Evolutionary conservation across 306 rosid genomes (phyloP).

Genomic region (Cotoneaster glaucophyllus): DNA sequence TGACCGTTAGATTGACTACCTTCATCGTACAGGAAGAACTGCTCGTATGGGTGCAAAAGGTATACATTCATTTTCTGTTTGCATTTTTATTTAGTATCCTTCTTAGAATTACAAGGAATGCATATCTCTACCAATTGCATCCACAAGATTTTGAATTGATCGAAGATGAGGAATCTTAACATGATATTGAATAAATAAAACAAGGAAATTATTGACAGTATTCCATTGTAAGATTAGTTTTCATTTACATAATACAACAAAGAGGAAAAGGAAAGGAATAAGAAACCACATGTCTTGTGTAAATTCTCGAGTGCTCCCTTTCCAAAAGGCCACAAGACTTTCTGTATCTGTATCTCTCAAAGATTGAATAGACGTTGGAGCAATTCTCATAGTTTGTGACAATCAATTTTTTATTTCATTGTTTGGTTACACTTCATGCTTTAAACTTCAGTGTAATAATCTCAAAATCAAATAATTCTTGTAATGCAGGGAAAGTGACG

Average conservation of each 20-base stretch:
- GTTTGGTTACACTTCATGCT: neutral
- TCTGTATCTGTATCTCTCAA: neutral
- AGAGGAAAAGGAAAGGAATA: neutral
- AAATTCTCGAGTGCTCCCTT: neutral
- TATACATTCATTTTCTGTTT: neutral
- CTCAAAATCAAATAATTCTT: neutral
- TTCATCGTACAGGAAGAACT: conserved; percentile 96
- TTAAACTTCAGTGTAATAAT: neutral
- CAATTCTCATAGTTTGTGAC: neutral
- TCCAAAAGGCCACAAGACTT: too few species aligned
- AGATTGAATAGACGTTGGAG: neutral
- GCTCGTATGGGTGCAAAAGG: conserved; percentile 99
- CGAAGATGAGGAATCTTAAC: neutral
- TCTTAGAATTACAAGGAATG: neutral
- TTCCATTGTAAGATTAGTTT: neutral
- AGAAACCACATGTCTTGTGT: neutral
- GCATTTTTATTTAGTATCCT: neutral
- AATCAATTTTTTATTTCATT: neutral
- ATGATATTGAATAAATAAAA: neutral
- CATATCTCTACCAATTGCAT: neutral
- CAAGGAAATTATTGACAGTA: neutral
- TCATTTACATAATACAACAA: neutral
- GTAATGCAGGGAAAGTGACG: conserved; percentile 78
- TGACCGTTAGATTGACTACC: conserved; percentile 71
- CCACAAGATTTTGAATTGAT: neutral